Base-by-base conservation (phyloP, 164 flowering plant genomes). In the Sedum album region DNA sequence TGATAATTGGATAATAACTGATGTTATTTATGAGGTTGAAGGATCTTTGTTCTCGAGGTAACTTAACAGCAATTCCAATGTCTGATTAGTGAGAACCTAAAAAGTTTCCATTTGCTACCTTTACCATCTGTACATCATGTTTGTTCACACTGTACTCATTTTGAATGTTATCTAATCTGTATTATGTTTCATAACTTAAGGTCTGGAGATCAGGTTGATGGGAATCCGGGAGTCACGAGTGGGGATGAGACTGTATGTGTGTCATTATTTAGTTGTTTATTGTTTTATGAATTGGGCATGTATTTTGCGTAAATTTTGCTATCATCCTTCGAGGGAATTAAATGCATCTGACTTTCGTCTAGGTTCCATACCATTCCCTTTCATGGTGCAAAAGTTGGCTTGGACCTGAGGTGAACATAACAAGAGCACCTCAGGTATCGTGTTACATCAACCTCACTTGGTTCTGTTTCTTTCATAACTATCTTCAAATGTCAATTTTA, bases 371-470 rank as follows among this genome's bases (percentile, higher is more conserved):
- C 73, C 76, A 91, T 80, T 94, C 99, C 51, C 90, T 94, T 57
- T 91, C 99, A 62, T 94, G 92, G 92, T 94, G 99, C 86, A 94
- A 94, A 82, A 85, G 76, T 67, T 91, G 99, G 99, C 90, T 94
- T 72, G 99, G 99, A 55, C 74, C 95, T 65, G 79, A 80, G 76
- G 96, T 94, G 36, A 94, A 94, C 81, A 85, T 94, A 68, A 94
- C 97, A 69, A 90, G 97, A 79, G 84, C 97, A 70, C 99, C 99
- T 65, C 99, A 90, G 99, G 99, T 94, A 84, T 64, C 21, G 33
- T 65, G 23, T 21, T 41, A 9, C 14, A 0, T 23, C 18, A 44
- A 13, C 1, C n/a, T 35, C 38, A 15, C 36, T 38, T 44, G 21
- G 11, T n/a, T 48, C 18, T 39, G 26, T 67, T 44, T 30, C 48